Evolutionary conservation across 1,284 basidiomycete species (phyloP).

Genomic region (Xerocomus minutiporus): DNA sequence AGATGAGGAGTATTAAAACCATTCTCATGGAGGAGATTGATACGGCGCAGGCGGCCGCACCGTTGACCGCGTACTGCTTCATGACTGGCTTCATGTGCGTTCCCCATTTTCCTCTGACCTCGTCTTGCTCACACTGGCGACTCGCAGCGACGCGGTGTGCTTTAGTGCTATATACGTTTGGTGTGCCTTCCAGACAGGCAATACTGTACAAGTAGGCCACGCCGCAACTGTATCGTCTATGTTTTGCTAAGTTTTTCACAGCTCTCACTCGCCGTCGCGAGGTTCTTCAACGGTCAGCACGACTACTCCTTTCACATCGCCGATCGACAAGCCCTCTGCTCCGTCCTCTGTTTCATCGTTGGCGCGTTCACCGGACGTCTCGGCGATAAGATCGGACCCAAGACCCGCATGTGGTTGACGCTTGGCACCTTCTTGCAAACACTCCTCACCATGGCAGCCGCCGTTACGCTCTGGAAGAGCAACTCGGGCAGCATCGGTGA

Average conservation of each 20-base stretch:
- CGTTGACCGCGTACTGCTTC: conserved; percentile 75
- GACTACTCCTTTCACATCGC: conserved; percentile 65
- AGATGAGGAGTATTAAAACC: conserved; percentile 13
- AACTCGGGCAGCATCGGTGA: conserved; percentile 52
- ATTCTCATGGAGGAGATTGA: conserved; percentile 57
- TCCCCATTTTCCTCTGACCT: background rate
- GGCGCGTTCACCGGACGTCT: conserved; percentile 72
- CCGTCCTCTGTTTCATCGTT: conserved; percentile 66
- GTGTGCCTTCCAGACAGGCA: conserved; percentile 85
- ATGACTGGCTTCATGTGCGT: conserved; percentile 81
- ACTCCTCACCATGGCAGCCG: conserved; percentile 67
- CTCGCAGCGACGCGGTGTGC: conserved; percentile 58
- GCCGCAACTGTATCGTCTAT: conserved; percentile 9
- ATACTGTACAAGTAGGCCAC: conserved; percentile 54
- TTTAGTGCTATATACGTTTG: conserved; percentile 82
- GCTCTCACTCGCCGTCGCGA: conserved; percentile 57
- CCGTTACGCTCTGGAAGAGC: conserved; percentile 63
- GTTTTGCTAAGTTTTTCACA: conserved; percentile 34
- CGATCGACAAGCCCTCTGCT: conserved; percentile 79
- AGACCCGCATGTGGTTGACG: conserved; percentile 73
- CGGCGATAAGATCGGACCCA: conserved; percentile 66
- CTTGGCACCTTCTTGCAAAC: conserved; percentile 69
- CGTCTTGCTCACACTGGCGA: background rate
- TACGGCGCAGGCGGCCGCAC: conserved; percentile 49
- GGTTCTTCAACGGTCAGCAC: conserved; percentile 58